Evolutionary conservation across 176 grass and related monocot species (phyloP).

Genomic region (Olyra latifolia): DNA sequence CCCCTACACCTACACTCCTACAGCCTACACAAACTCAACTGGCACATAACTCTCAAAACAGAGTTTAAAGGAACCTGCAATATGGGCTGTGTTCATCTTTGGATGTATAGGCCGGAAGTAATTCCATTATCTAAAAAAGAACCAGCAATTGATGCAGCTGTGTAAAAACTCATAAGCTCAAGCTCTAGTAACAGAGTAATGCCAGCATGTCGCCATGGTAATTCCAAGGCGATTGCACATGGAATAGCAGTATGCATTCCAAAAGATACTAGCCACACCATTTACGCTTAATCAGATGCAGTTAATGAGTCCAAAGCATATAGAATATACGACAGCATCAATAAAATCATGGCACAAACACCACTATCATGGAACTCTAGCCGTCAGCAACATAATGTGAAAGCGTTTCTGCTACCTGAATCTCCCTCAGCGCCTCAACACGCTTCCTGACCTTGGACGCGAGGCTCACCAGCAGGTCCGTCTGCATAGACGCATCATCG

Average conservation of each 20-base stretch:
- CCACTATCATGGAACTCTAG: not conserved
- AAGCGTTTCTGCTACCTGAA: constrained; percentile 35
- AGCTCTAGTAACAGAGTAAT: not conserved
- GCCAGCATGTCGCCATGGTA: no score
- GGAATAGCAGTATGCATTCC: not conserved
- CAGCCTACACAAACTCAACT: no score
- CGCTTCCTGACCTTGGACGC: constrained; percentile 48
- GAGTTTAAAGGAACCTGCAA: not conserved
- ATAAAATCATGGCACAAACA: not conserved
- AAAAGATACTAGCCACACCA: not conserved
- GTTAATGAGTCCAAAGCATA: not conserved
- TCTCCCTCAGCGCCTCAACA: constrained; percentile 39
- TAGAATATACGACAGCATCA: not conserved
- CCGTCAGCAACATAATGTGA: not conserved
- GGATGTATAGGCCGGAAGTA: no score
- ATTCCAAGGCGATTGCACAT: not conserved
- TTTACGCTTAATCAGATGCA: not conserved
- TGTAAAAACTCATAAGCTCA: not conserved
- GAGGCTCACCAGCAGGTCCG: constrained; percentile 33
- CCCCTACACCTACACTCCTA: no score
- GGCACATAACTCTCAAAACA: not conserved
- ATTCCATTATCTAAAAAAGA: no score
- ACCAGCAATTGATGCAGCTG: not conserved
- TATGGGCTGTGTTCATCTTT: no score
- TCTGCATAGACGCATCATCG: constrained; percentile 9